These are phyloP conservation scores for Boletus huronensis DNA, from an alignment of 768 basidiomycete genomes.

Conservation along the genomic window DNA sequence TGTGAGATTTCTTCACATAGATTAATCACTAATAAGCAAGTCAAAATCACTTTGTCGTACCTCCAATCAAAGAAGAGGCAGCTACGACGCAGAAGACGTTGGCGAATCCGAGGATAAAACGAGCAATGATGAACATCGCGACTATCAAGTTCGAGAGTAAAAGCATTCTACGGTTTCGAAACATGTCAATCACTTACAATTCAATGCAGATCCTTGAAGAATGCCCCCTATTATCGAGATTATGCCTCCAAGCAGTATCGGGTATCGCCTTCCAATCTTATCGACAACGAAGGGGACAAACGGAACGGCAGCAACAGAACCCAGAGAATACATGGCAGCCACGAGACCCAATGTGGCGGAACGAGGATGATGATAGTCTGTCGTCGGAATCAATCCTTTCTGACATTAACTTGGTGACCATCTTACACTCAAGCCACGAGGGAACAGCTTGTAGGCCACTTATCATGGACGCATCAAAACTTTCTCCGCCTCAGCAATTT, in stretches of 20 bases:
- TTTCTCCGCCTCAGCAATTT: constrained; percentile 1
- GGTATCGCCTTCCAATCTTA: constrained; percentile 11
- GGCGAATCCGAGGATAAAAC: too few species aligned
- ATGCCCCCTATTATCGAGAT: constrained; percentile 10
- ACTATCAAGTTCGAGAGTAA: neutral
- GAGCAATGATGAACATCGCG: neutral
- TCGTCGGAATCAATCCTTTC: neutral
- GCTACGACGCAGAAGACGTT: too few species aligned
- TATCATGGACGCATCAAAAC: constrained; percentile 50
- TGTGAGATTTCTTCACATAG: too few species aligned
- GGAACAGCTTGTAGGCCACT: constrained; percentile 59
- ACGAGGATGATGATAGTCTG: constrained; percentile 54
- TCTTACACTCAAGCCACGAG: constrained; percentile 53
- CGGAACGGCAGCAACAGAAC: constrained; percentile 52
- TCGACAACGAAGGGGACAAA: constrained; percentile 22
- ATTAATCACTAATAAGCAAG: too few species aligned
- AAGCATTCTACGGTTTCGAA: neutral
- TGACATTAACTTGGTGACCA: neutral
- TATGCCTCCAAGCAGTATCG: constrained; percentile 14
- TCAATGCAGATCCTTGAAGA: constrained; percentile 15
- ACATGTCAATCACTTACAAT: constrained; percentile 1
- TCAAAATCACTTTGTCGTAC: too few species aligned
- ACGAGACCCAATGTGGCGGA: constrained; percentile 36
- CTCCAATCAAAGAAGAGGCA: too few species aligned
- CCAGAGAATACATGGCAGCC: constrained; percentile 58